Base-by-base conservation (phyloP, 2,329 filamentous ascomycete genomes). In the Fusarium sp. region DNA sequence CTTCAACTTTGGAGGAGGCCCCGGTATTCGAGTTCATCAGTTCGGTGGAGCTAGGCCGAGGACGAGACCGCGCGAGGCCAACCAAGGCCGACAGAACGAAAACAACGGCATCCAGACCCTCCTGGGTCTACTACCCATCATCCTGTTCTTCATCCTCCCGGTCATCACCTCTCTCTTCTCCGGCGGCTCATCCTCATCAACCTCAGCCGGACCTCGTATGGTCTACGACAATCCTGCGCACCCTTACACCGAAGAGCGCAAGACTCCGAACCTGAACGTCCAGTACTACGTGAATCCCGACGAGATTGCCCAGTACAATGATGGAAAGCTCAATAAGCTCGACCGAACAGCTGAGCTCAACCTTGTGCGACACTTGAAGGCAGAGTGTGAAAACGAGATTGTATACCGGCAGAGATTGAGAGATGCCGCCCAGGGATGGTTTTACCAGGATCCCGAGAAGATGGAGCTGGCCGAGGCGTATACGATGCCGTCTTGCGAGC, bases 1-100 rank as follows among this genome's bases (percentile, higher is more conserved):
- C 64, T 98, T 98, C 85, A 98, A 98, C 84, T 90, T 98, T 83
- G 94, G 94, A 75, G 95, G 95, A 70, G 94, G 95, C 9, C 95
- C 96, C 4, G 96, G 95, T 22, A 92, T 99, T 78, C 91, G 96
- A 70, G 94, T 99, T 70, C 96, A 98, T 82, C 96, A 98, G 81
- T 98, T 99, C 82, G 96, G 95, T 77, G 96, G 96, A 63, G 89
- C 86, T 7, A 88, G 89, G 64, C 94, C 95, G 27, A 90, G 94
- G 77, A 88, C 93, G 83, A 89, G 96, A 79, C 95, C 95, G 22
- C 90, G 89, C 79, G 87, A 92, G 75, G 87, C 88, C 35, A 89
- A 88, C 74, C 87, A 83, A 13, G 76, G 75, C 18, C 76, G 76
- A 76, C 84, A 86, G 72, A 86, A 86, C 77, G 82, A 86, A 70